Conservation (phyloP, 2,329 filamentous ascomycete species). For the Aspergillus sp. region DNA sequence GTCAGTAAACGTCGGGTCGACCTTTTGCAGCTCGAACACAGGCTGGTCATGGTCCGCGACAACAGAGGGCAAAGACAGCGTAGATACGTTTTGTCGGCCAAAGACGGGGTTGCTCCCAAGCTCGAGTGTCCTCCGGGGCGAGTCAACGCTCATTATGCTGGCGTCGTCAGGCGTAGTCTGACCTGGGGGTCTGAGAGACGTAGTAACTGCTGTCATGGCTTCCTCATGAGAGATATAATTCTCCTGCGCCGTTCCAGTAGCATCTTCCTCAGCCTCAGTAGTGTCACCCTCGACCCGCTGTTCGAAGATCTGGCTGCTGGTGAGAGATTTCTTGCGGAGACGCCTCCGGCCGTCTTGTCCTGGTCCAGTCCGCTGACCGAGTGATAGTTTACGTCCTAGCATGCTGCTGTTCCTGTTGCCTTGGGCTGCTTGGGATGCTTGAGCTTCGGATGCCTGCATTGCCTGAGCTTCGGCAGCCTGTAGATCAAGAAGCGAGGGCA, state of each 20-base stretch:
- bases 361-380: conserved; percentile 42
- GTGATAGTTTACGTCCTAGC: conserved; percentile 35
- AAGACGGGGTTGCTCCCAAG: conserved; percentile 12
- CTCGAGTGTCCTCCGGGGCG: conserved; percentile 27
- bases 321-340: background rate
- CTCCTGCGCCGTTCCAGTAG: background rate
- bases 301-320: background rate
- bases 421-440: conserved; percentile 22
- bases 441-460: conserved; percentile 30
- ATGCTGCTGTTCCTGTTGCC: conserved; percentile 29
- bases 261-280: background rate
- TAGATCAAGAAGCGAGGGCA: background rate
- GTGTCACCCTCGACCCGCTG: background rate
- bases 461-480: background rate
- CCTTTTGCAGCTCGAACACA: conserved; percentile 58
- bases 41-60: conserved; percentile 60
- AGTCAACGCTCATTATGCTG: conserved; percentile 26
- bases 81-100: conserved; percentile 29
- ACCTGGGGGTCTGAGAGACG: background rate
- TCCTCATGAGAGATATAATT: background rate
- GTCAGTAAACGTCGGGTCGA: conserved; percentile 68
- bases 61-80: conserved; percentile 53
- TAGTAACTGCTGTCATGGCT: background rate
- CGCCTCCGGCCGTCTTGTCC: conserved; percentile 24
- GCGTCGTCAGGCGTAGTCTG: conserved; percentile 13